Conservation (phyloP, 1,284 basidiomycete species). For the Erythrobasidium hasegawianum region DNA sequence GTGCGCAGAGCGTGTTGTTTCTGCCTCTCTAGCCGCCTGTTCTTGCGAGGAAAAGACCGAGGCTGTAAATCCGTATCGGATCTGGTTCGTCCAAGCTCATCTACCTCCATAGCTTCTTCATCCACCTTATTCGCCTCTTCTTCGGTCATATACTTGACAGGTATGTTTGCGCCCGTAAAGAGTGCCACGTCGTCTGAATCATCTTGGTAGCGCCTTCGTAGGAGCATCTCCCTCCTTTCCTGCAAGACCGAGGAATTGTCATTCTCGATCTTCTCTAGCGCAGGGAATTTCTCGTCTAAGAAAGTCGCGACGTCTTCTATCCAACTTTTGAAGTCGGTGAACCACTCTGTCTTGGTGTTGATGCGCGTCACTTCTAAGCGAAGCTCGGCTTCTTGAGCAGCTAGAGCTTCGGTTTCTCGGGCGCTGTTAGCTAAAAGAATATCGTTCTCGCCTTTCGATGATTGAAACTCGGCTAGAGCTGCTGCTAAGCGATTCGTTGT, state of each 20-base stretch:
- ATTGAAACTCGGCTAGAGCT: conserved; percentile 59
- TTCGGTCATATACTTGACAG: conserved; percentile 9
- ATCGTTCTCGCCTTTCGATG: conserved; percentile 43
- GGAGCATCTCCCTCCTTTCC: conserved; percentile 69
- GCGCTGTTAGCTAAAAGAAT: conserved; percentile 48
- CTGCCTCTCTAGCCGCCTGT: conserved; percentile 55
- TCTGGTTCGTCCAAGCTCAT: conserved; percentile 59
- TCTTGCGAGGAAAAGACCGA: conserved; percentile 40
- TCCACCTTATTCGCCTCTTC: conserved; percentile 49
- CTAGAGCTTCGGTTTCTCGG: conserved; percentile 66
- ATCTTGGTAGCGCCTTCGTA: conserved; percentile 63
- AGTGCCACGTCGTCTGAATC: conserved; percentile 75
- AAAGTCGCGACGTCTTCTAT: conserved; percentile 81
- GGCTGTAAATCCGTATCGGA: conserved; percentile 34
- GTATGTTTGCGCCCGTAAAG: conserved; percentile 60
- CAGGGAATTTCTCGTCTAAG: conserved; percentile 87
- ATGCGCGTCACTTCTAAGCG: conserved; percentile 71
- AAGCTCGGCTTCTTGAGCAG: conserved; percentile 71
- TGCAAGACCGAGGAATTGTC: conserved; percentile 69
- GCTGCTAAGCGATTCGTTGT: conserved; percentile 67
- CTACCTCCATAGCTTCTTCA: conserved; percentile 50
- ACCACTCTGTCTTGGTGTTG: conserved; percentile 82
- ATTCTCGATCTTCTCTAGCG: conserved; percentile 77
- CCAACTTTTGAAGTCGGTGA: conserved; percentile 76
- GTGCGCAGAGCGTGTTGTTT: conserved; percentile 52